phyloP scores from a whole-genome alignment of 140 eudicot genomes.

The Cichorium intybus region DNA sequence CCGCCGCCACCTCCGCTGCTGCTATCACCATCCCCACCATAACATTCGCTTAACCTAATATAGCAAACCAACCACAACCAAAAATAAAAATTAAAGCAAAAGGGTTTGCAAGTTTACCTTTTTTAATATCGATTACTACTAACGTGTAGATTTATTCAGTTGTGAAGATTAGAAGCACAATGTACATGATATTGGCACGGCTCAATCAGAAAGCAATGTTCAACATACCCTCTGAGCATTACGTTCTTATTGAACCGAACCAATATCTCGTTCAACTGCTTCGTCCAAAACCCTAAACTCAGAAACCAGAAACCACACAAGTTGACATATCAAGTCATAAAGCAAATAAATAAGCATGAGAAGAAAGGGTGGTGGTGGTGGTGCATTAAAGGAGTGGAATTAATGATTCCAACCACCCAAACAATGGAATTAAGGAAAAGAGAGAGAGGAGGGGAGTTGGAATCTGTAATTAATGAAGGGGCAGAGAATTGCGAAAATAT shows the following conservation, averaged over 20 bases:
- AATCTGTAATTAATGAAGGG: conserved; percentile 42
- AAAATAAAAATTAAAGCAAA: background rate
- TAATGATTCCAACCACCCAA: conserved; percentile 43
- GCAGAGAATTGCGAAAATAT: conserved; percentile 31
- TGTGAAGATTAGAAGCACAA: conserved; percentile 19
- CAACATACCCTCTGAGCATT: conserved; percentile 23
- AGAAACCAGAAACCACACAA: background rate
- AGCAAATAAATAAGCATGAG: conserved; percentile 16
- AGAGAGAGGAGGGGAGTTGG: conserved; percentile 43
- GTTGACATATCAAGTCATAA: background rate
- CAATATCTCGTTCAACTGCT: conserved; percentile 54
- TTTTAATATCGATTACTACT: background rate
- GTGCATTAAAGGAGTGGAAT: conserved; percentile 41
- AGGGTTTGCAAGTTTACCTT: background rate
- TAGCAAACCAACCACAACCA: background rate
- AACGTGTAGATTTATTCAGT: background rate
- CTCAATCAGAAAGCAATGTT: conserved; percentile 51
- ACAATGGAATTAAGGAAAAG: conserved; percentile 20
- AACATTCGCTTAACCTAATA: background rate
- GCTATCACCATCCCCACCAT: background rate
- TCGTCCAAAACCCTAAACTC: background rate
- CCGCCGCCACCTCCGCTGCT: background rate
- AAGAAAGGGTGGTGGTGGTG: conserved; percentile 26
- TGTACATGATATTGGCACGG: conserved; percentile 72
- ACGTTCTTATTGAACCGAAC: conserved; percentile 62